These are phyloP conservation scores for Phaffia rhodozyma DNA, from an alignment of 1,284 basidiomycete genomes.

Conservation along the genomic window DNA sequence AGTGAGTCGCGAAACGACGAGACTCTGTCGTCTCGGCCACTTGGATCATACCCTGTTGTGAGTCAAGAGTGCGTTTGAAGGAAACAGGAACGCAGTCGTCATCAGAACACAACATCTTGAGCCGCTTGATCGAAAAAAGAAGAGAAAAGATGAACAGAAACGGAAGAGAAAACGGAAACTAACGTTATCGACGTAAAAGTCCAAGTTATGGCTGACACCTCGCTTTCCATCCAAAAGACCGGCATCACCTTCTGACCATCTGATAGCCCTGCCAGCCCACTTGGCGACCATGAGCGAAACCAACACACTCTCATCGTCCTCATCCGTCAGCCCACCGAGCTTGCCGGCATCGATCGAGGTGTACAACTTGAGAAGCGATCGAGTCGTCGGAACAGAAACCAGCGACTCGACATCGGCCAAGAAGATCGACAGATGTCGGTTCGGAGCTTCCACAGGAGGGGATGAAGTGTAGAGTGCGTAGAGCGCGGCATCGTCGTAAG, in stretches of 20 bases:
- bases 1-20: slow-evolving; percentile 87
- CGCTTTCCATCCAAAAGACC: slow-evolving; percentile 68
- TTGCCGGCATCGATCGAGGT: slow-evolving; percentile 85
- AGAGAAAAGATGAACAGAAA: slow-evolving; percentile 16
- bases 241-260: slow-evolving; percentile 51
- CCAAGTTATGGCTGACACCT: slow-evolving; percentile 82
- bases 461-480: slow-evolving; percentile 47
- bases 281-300: slow-evolving; percentile 97
- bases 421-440: slow-evolving; percentile 72
- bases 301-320: slow-evolving; percentile 85
- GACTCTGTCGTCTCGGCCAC: slow-evolving; percentile 89
- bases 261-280: slow-evolving; percentile 49
- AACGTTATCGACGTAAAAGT: slow-evolving; percentile 88
- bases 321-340: slow-evolving; percentile 71
- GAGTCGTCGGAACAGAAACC: slow-evolving; percentile 66
- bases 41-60: slow-evolving; percentile 73
- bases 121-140: not conserved
- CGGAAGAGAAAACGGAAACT: slow-evolving; percentile 30
- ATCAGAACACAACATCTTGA: not conserved
- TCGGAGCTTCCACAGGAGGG: slow-evolving; percentile 56
- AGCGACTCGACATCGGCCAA: slow-evolving; percentile 64
- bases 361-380: slow-evolving; percentile 90
- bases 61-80: not conserved
- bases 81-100: not conserved
- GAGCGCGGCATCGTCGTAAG: slow-evolving; percentile 68